Percentiles rank a stretch among this genome's conserved stretches.
Conservation (phyloP, 306 rosid genomes). For the Castanea mollissima region DNA sequence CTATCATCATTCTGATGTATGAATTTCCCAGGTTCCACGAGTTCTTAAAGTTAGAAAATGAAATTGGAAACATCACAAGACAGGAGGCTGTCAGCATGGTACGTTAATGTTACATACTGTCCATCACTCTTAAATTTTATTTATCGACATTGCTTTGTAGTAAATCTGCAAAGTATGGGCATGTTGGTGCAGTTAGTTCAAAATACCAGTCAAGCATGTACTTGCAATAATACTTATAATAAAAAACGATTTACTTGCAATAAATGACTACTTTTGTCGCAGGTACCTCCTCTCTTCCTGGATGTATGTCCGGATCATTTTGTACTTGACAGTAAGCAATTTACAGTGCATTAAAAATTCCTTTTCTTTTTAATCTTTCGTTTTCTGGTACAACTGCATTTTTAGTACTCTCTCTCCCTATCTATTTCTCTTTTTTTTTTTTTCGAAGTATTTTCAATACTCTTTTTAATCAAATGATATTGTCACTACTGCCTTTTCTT, state of each 20-base stretch:
- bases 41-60: slow-evolving; percentile 96
- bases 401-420: too few species aligned
- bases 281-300: slow-evolving; percentile 98
- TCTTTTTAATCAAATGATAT: neutral
- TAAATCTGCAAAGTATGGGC: slow-evolving; percentile 4
- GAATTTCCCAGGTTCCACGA: slow-evolving; percentile 78
- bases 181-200: slow-evolving; percentile 14
- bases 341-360: slow-evolving; percentile 29
- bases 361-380: slow-evolving; percentile 10
- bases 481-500: neutral
- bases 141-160: neutral
- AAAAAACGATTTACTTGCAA: neutral
- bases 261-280: slow-evolving; percentile 25
- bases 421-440: rapidly evolving
- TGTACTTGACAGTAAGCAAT: slow-evolving; percentile 90
- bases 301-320: slow-evolving; percentile 80
- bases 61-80: slow-evolving; percentile 96
- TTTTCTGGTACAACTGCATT: neutral
- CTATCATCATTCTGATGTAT: slow-evolving; percentile 10
- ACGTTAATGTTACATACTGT: slow-evolving; percentile 32
- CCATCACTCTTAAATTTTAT: slow-evolving; percentile 24
- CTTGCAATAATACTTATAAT: neutral
- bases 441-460: neutral
- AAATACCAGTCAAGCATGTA: neutral
- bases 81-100: slow-evolving; percentile 99